A percentile compares a stretch with the other conserved stretches of the same genome.
These are phyloP conservation scores for Rhynchosporium secalis DNA, from an alignment of 2,329 filamentous ascomycete species.

Conservation along the genomic window DNA sequence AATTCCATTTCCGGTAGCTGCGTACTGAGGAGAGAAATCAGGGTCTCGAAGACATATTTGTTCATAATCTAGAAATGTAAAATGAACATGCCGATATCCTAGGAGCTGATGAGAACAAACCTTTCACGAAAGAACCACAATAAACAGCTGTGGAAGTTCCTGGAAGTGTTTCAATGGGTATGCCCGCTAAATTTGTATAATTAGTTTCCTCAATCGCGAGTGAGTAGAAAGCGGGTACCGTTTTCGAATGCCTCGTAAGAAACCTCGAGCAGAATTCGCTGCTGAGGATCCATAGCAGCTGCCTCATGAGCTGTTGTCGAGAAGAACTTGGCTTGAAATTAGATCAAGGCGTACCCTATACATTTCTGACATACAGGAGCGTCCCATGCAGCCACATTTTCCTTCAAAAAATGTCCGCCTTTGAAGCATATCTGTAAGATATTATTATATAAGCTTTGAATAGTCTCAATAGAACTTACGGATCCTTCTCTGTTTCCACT, in stretches of 20 bases:
- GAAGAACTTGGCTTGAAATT: slow-evolving; percentile 21
- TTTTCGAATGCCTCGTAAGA: slow-evolving; percentile 23
- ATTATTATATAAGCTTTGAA: not conserved
- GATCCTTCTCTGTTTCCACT: slow-evolving; percentile 17
- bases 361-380: slow-evolving; percentile 18
- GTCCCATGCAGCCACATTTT: slow-evolving; percentile 23
- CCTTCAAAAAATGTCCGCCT: slow-evolving; percentile 23
- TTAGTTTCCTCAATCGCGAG: not conserved
- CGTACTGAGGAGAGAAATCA: slow-evolving; percentile 18
- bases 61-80: slow-evolving; percentile 15
- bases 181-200: slow-evolving; percentile 18
- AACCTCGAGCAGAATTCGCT: slow-evolving; percentile 51
- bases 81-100: too few relatives aligned
- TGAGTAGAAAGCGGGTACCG: not conserved
- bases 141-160: slow-evolving; percentile 24
- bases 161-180: slow-evolving; percentile 21
- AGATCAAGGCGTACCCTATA: not conserved
- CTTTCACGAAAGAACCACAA: slow-evolving; percentile 24
- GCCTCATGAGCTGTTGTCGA: slow-evolving; percentile 23
- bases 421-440: slow-evolving; percentile 17
- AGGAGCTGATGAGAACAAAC: not conserved
- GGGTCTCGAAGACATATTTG: slow-evolving; percentile 22
- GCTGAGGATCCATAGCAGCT: slow-evolving; percentile 47
- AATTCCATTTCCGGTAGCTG: slow-evolving; percentile 17
- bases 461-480: not conserved